Evolutionary conservation across 2,329 filamentous ascomycete genomes (phyloP), one percentile per base, ranked within the genome.

Genomic region (Knoxdaviesia capensis): DNA sequence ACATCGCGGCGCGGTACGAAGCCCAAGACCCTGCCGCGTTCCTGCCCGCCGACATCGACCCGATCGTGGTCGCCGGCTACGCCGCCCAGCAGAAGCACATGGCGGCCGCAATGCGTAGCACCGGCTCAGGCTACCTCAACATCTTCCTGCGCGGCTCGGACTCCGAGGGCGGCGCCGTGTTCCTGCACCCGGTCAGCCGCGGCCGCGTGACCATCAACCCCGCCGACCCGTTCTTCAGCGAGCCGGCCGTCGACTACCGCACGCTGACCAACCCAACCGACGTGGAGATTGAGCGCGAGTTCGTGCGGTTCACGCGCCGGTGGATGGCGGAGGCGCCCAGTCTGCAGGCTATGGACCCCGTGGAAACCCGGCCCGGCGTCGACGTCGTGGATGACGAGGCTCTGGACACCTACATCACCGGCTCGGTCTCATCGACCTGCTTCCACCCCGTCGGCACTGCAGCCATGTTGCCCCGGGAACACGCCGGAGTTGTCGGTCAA

Each of bases 401-500:
- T 3, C 35, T 43, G 4, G 49, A 51, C 41, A 44, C 43, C 0
- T 42, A 47, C 38, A 46, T 50, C 31, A 50, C 51, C 28, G 51
- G 51, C 3, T 49, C 50, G 29, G 46, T 50, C 3, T 53, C 45
- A 20, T 20, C 20, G 20, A 20, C 20, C 20, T 20, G 20, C 41
- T 46, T 52, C 40, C 53, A 56, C 38, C 53, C 53, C 6, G 45
- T 50, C 4, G 52, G 52, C 7, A 56, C 53, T 3, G 47, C 49
- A 3, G 49, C 54, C 28, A 56, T 51, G 50, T 50, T 53, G 50
- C 50, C 52, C 1, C 46, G 48, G 28, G 46, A 54, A 41, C 46
- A 44, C 32, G 55, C 54, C 3, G 55, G 54, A 5, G 55, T 57
- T 0, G 54, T 58, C 4, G 54, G 57, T 30, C 43, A 49, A 10